phyloP scores from a whole-genome alignment of 1,284 basidiomycete genomes.

The Pseudozyma sp. region DNA sequence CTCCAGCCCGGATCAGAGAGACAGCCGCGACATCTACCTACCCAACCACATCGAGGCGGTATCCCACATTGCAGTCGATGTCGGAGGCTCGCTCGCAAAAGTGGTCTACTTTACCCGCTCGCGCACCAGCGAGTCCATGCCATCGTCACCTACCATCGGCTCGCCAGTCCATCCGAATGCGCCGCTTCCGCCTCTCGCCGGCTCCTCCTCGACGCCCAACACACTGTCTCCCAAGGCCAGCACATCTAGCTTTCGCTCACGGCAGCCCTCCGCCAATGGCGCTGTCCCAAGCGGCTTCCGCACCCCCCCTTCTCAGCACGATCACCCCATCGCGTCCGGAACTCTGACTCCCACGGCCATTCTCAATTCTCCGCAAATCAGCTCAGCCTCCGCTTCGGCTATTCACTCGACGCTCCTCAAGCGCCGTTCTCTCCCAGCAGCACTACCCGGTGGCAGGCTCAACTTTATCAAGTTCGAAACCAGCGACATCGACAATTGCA shows the following conservation, averaged over 20 bases:
- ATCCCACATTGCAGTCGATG: conserved; percentile 68
- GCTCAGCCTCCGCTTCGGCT: conserved; percentile 43
- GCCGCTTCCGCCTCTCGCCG: conserved; percentile 10
- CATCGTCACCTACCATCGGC: conserved; percentile 17
- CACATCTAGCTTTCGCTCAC: conserved; percentile 40
- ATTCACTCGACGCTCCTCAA: conserved; percentile 59
- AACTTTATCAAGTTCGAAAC: conserved; percentile 99
- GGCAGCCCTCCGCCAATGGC: conserved; percentile 36
- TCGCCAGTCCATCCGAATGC: conserved; percentile 13
- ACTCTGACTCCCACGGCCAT: conserved; percentile 62
- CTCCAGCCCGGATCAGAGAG: conserved; percentile 57
- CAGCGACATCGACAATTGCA: conserved; percentile 81
- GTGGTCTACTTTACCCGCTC: conserved; percentile 90
- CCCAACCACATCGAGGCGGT: conserved; percentile 67
- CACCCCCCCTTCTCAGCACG: conserved; percentile 48
- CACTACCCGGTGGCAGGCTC: conserved; percentile 84
- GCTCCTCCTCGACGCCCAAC: conserved; percentile 24
- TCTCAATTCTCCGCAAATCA: conserved; percentile 31
- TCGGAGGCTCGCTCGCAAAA: conserved; percentile 96
- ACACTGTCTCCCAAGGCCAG: conserved; percentile 35
- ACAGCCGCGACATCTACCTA: conserved; percentile 66
- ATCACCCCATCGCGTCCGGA: conserved; percentile 48
- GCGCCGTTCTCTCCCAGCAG: conserved; percentile 60
- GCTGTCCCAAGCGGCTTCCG: conserved; percentile 22
- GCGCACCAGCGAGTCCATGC: conserved; percentile 28